A percentile compares a stretch with the other conserved stretches of the same genome.
phyloP scores from a whole-genome alignment of 1,284 basidiomycete species.

The Mycosarcoma mackinlayi region DNA sequence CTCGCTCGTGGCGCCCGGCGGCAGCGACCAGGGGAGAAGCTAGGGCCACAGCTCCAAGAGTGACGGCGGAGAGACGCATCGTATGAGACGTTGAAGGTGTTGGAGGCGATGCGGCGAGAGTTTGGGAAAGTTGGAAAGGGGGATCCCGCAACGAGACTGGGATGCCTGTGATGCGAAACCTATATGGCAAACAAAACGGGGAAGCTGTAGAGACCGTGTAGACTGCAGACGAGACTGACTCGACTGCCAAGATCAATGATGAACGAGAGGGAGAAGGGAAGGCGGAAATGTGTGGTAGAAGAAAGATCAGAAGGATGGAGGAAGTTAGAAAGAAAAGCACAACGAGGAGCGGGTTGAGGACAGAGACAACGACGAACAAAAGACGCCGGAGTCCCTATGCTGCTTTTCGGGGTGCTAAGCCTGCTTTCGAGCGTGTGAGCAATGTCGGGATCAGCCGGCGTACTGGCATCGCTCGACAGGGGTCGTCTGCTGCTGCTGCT shows the following conservation, averaged over 20 bases:
- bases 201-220: slow-evolving; percentile 41
- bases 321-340: slow-evolving; percentile 1
- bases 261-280: not conserved
- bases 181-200: slow-evolving; percentile 9
- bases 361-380: not conserved
- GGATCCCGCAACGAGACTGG: not conserved
- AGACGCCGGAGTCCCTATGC: slow-evolving; percentile 39
- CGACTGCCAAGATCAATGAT: slow-evolving; percentile 17
- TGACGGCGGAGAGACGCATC: slow-evolving; percentile 43
- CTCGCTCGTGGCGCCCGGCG: slow-evolving; percentile 24
- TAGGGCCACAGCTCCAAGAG: slow-evolving; percentile 43
- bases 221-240: slow-evolving; percentile 10
- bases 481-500: not conserved
- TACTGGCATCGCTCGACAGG: not conserved
- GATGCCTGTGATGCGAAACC: not conserved
- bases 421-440: not conserved
- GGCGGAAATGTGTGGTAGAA: not conserved
- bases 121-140: not conserved
- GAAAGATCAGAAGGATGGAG: slow-evolving; percentile 6
- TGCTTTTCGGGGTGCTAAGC: not conserved
- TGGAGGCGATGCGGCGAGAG: not conserved
- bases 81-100: not conserved
- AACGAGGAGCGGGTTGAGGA: not conserved
- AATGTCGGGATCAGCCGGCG: not conserved
- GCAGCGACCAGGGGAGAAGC: slow-evolving; percentile 41